Base-by-base conservation (phyloP, 768 basidiomycete species). In the Calocera viscosa region DNA sequence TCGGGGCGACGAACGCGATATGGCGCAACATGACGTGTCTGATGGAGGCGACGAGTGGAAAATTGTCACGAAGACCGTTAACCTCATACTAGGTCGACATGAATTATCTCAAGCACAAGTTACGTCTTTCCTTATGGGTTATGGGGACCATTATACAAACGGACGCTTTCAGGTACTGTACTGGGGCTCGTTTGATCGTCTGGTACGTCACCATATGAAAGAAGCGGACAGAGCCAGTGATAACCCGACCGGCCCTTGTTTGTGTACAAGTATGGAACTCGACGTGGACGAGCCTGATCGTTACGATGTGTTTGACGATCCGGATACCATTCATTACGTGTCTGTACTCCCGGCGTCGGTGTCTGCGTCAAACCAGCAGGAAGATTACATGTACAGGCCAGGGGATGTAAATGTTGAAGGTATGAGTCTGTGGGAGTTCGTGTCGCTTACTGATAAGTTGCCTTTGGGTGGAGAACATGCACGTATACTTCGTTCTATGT, bases 71-170 rank as follows among this genome's bases (percentile, higher is more conserved):
- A n/a, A n/a, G n/a, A n/a, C n/a, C 5, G 30, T 77, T 0, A 74
- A 75, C 70, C 47, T 73, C 0, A 75, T 80, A 69, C 74, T 80
- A 0, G 73, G 74, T 12, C 72, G 76, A 17, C 77, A 80, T 66
- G 80, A 81, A 69, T 28, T 81, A 12, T 78, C 78, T 1, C 75
- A 71, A 1, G 79, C 75, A 49, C 77, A 79, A 63, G 77, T 80
- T 0, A 70, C 70, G 12, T 74, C 73, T 0, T 77, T 78, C 68
- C 41, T 80, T 0, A 65, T 77, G 65, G 79, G 74, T 3, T 72
- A 40, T 30, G 75, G 72, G 3, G 76, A 81, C 69, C 75, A 78
- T 39, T 80, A 71, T 49, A 77, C 77, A 0, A 80, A 76, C 63
- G 78, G 80, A 63, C 14, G 68, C 5, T 81, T 69, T 64, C 19